Percentiles rank a stretch among this genome's conserved stretches.
These are phyloP conservation scores for Erysimum cheiranthoides DNA, from an alignment of 345 rosid species.

Conservation along the genomic window DNA sequence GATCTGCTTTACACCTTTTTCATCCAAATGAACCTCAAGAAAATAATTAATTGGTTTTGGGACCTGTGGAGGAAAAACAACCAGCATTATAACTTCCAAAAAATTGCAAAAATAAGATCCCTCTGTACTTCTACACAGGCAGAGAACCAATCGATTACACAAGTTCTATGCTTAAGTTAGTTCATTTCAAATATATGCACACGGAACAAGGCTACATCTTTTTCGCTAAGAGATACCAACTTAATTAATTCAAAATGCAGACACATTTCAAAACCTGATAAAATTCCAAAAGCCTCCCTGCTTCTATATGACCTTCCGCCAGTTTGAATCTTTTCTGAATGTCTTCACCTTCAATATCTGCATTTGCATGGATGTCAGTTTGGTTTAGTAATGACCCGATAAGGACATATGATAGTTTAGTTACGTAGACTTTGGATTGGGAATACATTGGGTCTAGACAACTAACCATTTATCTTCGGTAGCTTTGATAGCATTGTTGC, in stretches of 20 bases:
- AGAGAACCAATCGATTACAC: constrained; percentile 10
- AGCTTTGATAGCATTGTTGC: constrained; percentile 80
- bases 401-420: constrained; percentile 10
- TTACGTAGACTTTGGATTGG: not conserved
- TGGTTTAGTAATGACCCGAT: constrained; percentile 31
- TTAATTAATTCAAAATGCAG: constrained; percentile 29
- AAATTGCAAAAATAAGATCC: constrained; percentile 6
- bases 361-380: constrained; percentile 51
- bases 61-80: constrained; percentile 58
- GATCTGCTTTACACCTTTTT: constrained; percentile 87
- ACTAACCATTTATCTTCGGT: constrained; percentile 75
- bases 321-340: constrained; percentile 69
- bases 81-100: constrained; percentile 27
- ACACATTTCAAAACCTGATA: constrained; percentile 67
- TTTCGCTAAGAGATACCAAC: constrained; percentile 25
- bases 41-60: constrained; percentile 84
- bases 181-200: constrained; percentile 25
- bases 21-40: constrained; percentile 80
- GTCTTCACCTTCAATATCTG: constrained; percentile 48
- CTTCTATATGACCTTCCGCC: constrained; percentile 91
- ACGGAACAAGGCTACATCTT: constrained; percentile 17
- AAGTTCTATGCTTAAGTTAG: constrained; percentile 17
- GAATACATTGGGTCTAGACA: constrained; percentile 23
- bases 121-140: constrained; percentile 9
- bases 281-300: constrained; percentile 82